These are phyloP conservation scores for Penicillium fuscoglaucum DNA, from an alignment of 2,329 filamentous ascomycete genomes.

Conservation along the genomic window DNA sequence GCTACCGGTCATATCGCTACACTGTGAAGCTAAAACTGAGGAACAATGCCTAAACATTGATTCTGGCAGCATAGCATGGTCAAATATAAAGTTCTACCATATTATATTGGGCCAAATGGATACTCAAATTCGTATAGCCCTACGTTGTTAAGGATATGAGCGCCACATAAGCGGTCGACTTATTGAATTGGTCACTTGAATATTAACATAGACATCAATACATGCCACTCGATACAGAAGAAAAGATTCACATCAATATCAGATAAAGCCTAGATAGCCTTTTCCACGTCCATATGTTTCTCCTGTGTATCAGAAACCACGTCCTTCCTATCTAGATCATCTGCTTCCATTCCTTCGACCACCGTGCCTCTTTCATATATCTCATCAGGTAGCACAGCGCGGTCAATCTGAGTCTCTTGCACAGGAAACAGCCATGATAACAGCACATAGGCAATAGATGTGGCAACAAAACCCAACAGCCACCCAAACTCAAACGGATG, in stretches of 20 bases:
- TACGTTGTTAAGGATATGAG: not conserved
- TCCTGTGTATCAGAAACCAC: conserved; percentile 3
- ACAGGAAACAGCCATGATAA: conserved; percentile 54
- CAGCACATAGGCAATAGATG: conserved; percentile 56
- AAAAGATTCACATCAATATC: not conserved
- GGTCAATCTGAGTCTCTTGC: conserved; percentile 49
- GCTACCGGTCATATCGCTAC: no score
- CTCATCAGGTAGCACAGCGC: conserved; percentile 40
- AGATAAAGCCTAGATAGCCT: not conserved
- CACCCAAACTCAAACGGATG: conserved; percentile 67
- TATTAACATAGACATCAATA: not conserved
- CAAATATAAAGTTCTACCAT: not conserved
- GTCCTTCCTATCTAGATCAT: conserved; percentile 13
- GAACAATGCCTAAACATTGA: no score
- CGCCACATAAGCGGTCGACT: not conserved
- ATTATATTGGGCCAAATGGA: not conserved
- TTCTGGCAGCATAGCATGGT: not conserved
- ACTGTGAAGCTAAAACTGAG: no score
- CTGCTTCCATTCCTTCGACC: conserved; percentile 24
- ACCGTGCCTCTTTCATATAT: conserved; percentile 29
- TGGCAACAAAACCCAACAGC: conserved; percentile 61
- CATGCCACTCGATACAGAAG: not conserved
- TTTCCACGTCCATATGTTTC: conserved; percentile 1
- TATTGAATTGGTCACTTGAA: not conserved
- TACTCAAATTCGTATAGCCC: not conserved